Percentiles rank a stretch among this genome's conserved stretches.
phyloP scores from a whole-genome alignment of 768 basidiomycete species.

The Heimioporus sp. region DNA sequence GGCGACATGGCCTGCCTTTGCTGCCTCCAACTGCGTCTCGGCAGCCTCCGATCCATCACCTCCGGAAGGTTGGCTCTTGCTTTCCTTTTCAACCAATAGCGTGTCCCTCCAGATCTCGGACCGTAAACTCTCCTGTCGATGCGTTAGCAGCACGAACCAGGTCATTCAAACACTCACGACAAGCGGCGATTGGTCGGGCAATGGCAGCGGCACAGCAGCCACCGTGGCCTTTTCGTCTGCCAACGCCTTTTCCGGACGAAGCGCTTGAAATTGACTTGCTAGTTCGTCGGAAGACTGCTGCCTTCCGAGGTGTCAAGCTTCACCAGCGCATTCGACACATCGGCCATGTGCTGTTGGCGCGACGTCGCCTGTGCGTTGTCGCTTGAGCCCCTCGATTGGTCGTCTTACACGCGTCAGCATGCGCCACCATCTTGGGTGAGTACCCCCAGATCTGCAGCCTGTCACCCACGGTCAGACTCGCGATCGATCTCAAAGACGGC shows the following conservation, averaged over 20 bases:
- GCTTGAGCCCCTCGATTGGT: too few relatives aligned
- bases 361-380: too few relatives aligned
- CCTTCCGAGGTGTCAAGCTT: conserved; percentile 67
- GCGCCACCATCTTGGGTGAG: conserved; percentile 69
- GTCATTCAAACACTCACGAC: conserved; percentile 29
- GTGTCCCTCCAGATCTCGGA: conserved; percentile 56
- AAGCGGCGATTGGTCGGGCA: conserved; percentile 23
- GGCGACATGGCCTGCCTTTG: too few relatives aligned
- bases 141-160: not conserved
- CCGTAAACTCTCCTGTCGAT: conserved; percentile 45
- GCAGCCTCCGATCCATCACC: too few relatives aligned
- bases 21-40: too few relatives aligned
- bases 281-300: too few relatives aligned
- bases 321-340: conserved; percentile 36
- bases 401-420: too few relatives aligned
- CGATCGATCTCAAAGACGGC: not conserved
- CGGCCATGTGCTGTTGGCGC: too few relatives aligned
- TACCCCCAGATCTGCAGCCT: conserved; percentile 81
- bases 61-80: too few relatives aligned
- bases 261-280: too few relatives aligned
- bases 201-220: conserved; percentile 6
- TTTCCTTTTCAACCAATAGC: conserved; percentile 51
- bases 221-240: conserved; percentile 35
- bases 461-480: not conserved
- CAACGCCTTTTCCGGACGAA: conserved; percentile 34